phyloP scores from a whole-genome alignment of 306 rosid genomes.

The Pterocarpus santalinus region DNA sequence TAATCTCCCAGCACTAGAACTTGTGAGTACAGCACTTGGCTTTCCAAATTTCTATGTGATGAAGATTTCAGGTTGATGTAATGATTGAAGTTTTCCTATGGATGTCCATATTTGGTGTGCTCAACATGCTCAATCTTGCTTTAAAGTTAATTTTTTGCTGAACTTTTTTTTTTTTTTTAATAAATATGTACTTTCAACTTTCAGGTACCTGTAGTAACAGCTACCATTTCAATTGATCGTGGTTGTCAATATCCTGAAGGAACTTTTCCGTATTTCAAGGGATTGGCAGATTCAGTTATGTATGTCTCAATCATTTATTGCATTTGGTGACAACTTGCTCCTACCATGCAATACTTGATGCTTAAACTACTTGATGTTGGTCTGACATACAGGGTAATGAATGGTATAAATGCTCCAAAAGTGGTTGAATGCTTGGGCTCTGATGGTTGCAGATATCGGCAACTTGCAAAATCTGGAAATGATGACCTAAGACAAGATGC shows the following conservation, averaged over 20 bases:
- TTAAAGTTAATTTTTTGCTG: slow-evolving; percentile 13
- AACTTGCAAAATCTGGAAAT: slow-evolving; percentile 98
- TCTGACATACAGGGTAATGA: slow-evolving; percentile 79
- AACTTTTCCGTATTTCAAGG: slow-evolving; percentile 88
- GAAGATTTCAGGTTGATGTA: slow-evolving; percentile 30
- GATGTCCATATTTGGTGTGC: slow-evolving; percentile 36
- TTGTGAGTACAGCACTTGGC: slow-evolving; percentile 59
- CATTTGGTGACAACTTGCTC: slow-evolving; percentile 23
- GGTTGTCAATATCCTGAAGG: slow-evolving; percentile 87
- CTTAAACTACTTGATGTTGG: slow-evolving; percentile 40
- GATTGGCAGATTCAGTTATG: slow-evolving; percentile 78
- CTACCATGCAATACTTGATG: slow-evolving; percentile 28
- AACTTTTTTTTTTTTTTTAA: background rate
- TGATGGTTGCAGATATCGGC: slow-evolving; percentile 82
- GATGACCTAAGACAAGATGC: slow-evolving; percentile 98
- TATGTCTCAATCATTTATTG: slow-evolving; percentile 54
- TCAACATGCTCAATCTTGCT: slow-evolving; percentile 3
- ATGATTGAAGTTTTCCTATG: background rate
- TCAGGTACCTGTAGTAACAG: slow-evolving; percentile 97
- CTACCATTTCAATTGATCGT: slow-evolving; percentile 78
- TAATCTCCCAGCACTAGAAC: slow-evolving; percentile 76
- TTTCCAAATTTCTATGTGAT: slow-evolving; percentile 41
- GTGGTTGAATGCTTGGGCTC: slow-evolving; percentile 96
- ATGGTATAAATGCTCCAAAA: slow-evolving; percentile 95
- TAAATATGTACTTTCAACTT: slow-evolving; percentile 46